A percentile compares a stretch with the other conserved stretches of the same genome.
Evolutionary conservation across 768 basidiomycete genomes (phyloP).

Genomic region (Lactarius psammicola): DNA sequence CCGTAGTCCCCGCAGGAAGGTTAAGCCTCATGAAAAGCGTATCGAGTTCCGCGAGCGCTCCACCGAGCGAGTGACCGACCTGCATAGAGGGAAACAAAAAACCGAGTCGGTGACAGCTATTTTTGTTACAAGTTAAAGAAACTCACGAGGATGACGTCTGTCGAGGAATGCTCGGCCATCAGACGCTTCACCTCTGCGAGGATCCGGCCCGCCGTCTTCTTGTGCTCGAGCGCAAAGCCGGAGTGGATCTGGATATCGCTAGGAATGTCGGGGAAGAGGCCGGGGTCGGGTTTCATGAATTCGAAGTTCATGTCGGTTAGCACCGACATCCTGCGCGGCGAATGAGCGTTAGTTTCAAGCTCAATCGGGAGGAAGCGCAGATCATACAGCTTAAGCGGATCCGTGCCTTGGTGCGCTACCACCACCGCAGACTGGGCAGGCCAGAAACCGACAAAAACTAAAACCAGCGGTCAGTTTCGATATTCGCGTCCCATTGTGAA

Average conservation of each 20-base stretch:
- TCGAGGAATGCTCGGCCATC: constrained; percentile 9
- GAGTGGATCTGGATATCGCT: constrained; percentile 12
- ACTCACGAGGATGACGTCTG: constrained; percentile 20
- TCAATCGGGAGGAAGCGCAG: too few species aligned
- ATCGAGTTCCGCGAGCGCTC: constrained; percentile 27
- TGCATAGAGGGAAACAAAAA: not conserved
- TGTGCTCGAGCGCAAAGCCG: constrained; percentile 24
- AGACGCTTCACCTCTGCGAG: constrained; percentile 20
- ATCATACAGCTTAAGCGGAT: constrained; percentile 23
- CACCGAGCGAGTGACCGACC: constrained; percentile 27
- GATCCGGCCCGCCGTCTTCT: constrained; percentile 19
- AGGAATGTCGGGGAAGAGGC: constrained; percentile 20
- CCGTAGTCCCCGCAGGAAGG: constrained; percentile 16
- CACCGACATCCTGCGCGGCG: constrained; percentile 12
- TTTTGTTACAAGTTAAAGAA: not conserved
- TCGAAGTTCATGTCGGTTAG: constrained; percentile 21
- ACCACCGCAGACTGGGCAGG: constrained; percentile 22
- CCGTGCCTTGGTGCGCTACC: constrained; percentile 28
- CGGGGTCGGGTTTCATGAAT: constrained; percentile 11
- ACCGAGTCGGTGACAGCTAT: not conserved
- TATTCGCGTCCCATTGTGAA: not conserved
- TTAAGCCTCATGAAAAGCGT: constrained; percentile 23
- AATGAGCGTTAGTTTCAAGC: not conserved
- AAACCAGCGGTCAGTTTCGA: not conserved
- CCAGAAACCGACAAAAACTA: constrained; percentile 29